Evolutionary conservation across 495 filamentous ascomycete genomes (phyloP).

Genomic region (Trichoderma orchidacearum): DNA sequence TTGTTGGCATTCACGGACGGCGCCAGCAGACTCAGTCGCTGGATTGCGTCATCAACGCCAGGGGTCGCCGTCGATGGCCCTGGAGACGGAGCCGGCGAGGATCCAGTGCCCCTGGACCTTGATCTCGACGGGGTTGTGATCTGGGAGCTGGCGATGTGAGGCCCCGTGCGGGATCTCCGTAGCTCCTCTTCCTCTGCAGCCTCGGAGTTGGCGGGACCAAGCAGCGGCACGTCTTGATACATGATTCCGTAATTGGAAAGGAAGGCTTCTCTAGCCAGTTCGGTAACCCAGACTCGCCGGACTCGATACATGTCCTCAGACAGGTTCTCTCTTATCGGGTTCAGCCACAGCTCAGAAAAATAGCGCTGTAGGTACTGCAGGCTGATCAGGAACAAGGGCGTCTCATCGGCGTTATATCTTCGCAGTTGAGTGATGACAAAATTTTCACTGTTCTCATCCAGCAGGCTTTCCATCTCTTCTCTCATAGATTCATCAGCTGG

Average conservation of each 20-base stretch:
- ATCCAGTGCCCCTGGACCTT: background rate
- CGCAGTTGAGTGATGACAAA: background rate
- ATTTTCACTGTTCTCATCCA: background rate
- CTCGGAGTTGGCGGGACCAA: background rate
- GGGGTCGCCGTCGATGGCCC: background rate
- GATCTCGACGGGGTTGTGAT: background rate
- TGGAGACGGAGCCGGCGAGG: background rate
- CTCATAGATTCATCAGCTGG: background rate
- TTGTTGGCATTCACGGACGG: background rate
- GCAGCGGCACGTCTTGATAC: background rate
- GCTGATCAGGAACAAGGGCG: background rate
- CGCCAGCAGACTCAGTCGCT: background rate
- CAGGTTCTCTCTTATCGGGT: background rate
- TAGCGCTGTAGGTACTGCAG: background rate
- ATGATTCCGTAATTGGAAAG: background rate
- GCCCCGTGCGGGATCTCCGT: background rate
- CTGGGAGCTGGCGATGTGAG: background rate
- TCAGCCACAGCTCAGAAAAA: background rate
- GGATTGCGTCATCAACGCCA: background rate
- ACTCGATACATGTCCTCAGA: background rate
- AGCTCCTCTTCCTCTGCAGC: background rate
- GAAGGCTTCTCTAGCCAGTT: slow-evolving; percentile 1
- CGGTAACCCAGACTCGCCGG: background rate
- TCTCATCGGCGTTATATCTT: background rate
- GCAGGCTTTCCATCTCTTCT: background rate